A percentile compares a stretch with the other conserved stretches of the same genome.
These are phyloP conservation scores for Venturia carpophila DNA, from an alignment of 2,329 filamentous ascomycete genomes.

Conservation along the genomic window DNA sequence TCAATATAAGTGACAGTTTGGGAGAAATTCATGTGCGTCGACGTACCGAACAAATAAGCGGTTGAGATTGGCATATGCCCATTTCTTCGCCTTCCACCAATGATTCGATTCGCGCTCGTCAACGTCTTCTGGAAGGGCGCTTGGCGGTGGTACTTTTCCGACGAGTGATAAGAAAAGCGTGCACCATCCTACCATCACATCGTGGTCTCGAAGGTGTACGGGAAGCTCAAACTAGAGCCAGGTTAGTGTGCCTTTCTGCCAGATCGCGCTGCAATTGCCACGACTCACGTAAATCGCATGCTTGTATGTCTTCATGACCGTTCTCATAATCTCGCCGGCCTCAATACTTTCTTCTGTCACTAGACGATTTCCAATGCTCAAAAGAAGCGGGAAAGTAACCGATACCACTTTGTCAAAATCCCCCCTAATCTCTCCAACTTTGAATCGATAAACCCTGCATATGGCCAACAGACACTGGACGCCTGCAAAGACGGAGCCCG, in stretches of 20 bases:
- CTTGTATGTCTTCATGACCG: conserved; percentile 94
- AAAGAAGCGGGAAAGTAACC: conserved; percentile 77
- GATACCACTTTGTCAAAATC: conserved; percentile 95
- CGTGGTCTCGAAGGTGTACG: conserved; percentile 65
- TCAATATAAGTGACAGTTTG: conserved; percentile 1
- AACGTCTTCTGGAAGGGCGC: conserved; percentile 68
- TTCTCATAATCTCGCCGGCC: conserved; percentile 91
- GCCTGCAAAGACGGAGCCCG: conserved; percentile 81
- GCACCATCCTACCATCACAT: conserved; percentile 89
- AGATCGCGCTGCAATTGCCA: conserved; percentile 20
- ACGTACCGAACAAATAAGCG: conserved; percentile 80
- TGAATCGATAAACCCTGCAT: conserved; percentile 93
- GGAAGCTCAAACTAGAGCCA: conserved; percentile 71
- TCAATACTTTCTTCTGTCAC: conserved; percentile 88
- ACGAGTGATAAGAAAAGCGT: conserved; percentile 88
- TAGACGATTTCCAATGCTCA: conserved; percentile 79
- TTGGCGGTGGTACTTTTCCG: conserved; percentile 71
- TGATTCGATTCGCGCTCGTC: conserved; percentile 88
- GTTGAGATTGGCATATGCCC: conserved; percentile 97
- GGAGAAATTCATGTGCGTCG: background rate
- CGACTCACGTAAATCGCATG: conserved; percentile 84
- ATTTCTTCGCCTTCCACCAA: conserved; percentile 99
- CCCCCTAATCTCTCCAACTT: conserved; percentile 68
- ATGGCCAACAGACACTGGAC: conserved; percentile 90
- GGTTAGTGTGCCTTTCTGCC: conserved; percentile 23